Evolutionary conservation across 768 basidiomycete genomes (phyloP).

Genomic region (Amanita brunnescens): DNA sequence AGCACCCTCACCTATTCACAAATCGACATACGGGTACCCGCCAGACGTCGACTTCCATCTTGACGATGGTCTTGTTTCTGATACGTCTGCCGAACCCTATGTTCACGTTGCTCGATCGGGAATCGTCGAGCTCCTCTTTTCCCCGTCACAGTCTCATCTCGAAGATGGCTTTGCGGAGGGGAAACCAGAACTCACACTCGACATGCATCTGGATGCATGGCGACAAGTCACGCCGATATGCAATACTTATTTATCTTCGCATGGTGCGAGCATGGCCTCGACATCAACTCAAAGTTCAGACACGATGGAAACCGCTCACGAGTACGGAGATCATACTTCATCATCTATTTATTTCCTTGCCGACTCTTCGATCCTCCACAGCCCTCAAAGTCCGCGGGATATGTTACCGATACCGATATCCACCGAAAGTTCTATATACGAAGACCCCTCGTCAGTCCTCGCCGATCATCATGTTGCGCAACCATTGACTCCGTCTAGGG

Average conservation of each 20-base stretch:
- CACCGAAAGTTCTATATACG: constrained; percentile 1
- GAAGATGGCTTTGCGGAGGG: background rate
- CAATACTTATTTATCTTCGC: background rate
- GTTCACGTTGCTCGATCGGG: background rate
- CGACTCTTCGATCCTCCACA: constrained; percentile 4
- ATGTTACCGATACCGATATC: background rate
- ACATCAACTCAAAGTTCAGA: constrained; percentile 2
- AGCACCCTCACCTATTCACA: constrained; percentile 2
- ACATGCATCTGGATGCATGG: constrained; percentile 8
- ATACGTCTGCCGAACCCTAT: constrained; percentile 1
- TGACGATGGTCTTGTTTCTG: background rate
- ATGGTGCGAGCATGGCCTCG: constrained; percentile 5
- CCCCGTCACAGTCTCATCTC: background rate
- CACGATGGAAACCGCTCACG: constrained; percentile 7
- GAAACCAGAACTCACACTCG: constrained; percentile 2
- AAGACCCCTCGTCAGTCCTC: constrained; percentile 3
- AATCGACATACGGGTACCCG: background rate
- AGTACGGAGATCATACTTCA: constrained; percentile 6
- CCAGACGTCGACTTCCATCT: constrained; percentile 1
- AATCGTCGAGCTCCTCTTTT: constrained; percentile 1
- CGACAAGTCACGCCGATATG: background rate
- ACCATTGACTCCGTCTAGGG: background rate
- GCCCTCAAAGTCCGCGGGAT: background rate
- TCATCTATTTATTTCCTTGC: constrained; percentile 7
- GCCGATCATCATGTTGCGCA: background rate